Evolutionary conservation across 2,329 filamentous ascomycete species (phyloP).

Genomic region (Pestalotiopsis sp.): DNA sequence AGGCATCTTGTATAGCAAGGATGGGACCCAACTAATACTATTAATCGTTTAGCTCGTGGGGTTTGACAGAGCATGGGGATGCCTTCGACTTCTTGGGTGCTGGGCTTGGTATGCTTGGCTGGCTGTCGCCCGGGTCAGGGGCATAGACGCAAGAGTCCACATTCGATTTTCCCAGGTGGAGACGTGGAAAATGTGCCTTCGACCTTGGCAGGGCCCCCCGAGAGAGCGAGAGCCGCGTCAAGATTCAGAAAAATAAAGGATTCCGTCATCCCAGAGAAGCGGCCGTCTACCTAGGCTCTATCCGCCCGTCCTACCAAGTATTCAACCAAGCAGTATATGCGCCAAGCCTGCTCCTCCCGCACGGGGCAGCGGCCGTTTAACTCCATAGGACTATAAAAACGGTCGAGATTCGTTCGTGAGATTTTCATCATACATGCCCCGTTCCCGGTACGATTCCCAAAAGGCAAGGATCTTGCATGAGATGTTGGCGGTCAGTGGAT

Average conservation of each 20-base stretch:
- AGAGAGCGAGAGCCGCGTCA: not conserved
- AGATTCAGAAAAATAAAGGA: not conserved
- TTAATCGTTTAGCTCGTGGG: not conserved
- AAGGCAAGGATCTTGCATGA: not conserved
- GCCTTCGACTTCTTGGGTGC: not conserved
- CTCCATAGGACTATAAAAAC: not conserved
- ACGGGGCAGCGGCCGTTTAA: not conserved
- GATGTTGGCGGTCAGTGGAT: not conserved
- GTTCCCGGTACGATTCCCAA: not conserved
- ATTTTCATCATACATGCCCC: not conserved
- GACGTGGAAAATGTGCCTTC: not conserved
- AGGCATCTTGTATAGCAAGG: not conserved
- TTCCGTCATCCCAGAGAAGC: not conserved
- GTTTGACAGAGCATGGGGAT: not conserved
- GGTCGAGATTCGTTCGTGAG: not conserved
- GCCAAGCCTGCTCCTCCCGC: not conserved
- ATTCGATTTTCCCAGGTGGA: not conserved
- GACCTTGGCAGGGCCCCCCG: not conserved
- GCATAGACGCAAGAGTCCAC: not conserved
- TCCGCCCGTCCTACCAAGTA: too few relatives aligned
- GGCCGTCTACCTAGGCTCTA: too few relatives aligned
- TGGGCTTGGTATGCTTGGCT: not conserved
- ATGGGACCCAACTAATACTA: not conserved
- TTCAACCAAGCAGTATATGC: too few relatives aligned
- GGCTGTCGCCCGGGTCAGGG: not conserved